Percentiles rank a stretch among this genome's conserved stretches.
phyloP scores from a whole-genome alignment of 164 flowering plant genomes.

The Brasenia schreberi region DNA sequence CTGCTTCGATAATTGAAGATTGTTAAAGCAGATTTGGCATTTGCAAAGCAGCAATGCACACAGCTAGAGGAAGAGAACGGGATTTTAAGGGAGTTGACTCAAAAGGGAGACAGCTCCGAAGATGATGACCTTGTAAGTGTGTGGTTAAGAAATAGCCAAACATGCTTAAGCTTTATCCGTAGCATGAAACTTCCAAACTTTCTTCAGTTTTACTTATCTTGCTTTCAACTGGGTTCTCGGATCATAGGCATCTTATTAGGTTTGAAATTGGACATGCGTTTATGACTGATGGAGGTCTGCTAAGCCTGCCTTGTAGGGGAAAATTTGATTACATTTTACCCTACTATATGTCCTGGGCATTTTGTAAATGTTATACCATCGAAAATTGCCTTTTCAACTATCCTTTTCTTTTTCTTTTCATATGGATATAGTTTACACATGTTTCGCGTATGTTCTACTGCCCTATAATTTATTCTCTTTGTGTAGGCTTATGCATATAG shows the following conservation, averaged over 20 bases:
- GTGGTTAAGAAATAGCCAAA: too few species aligned
- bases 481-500: too few species aligned
- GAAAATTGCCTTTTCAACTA: too few species aligned
- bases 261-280: not conserved
- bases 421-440: too few species aligned
- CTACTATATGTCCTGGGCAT: too few species aligned
- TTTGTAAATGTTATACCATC: too few species aligned
- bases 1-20: conserved; percentile 88
- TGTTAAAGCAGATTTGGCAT: conserved; percentile 87
- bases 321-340: not conserved
- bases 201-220: not conserved
- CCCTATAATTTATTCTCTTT: too few species aligned
- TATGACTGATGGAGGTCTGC: not conserved
- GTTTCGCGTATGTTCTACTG: too few species aligned
- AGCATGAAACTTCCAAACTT: not conserved
- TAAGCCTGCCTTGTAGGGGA: not conserved
- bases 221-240: conserved; percentile 1
- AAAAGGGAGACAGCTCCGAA: conserved; percentile 58
- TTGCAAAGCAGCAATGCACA: conserved; percentile 75
- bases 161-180: too few species aligned
- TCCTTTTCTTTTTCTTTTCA: too few species aligned
- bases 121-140: conserved; percentile 86
- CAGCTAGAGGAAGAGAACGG: conserved; percentile 97
- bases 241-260: not conserved
- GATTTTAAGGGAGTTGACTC: conserved; percentile 55